These are phyloP conservation scores for Sporothrix pseudoabietina DNA, from an alignment of 2,329 filamentous ascomycete species.

Conservation along the genomic window DNA sequence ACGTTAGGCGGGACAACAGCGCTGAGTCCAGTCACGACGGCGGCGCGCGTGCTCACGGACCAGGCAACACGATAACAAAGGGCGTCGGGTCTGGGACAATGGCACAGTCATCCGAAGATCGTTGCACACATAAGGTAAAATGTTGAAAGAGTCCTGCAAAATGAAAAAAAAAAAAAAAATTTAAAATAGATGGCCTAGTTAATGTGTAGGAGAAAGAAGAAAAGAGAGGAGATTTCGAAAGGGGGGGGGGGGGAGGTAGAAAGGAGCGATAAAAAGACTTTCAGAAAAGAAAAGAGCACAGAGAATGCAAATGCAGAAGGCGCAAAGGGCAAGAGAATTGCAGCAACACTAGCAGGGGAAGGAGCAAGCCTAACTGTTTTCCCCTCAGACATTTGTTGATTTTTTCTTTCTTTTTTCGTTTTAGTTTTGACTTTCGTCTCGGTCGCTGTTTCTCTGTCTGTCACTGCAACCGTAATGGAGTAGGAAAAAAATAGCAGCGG, in stretches of 20 bases:
- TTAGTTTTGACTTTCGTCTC: background rate
- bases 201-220: background rate
- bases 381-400: background rate
- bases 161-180: no score
- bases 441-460: constrained; percentile 8
- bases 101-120: constrained; percentile 16
- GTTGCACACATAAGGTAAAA: background rate
- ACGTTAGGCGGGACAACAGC: constrained; percentile 12
- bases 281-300: background rate
- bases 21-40: constrained; percentile 22
- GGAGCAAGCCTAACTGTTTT: background rate
- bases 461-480: background rate
- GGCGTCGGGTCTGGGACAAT: background rate
- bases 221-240: background rate
- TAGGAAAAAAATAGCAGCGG: background rate
- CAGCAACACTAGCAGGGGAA: background rate
- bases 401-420: background rate
- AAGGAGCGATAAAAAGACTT: background rate
- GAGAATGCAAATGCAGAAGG: constrained; percentile 21
- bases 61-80: constrained; percentile 24
- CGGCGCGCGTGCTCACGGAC: constrained; percentile 24
- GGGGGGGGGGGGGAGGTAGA: background rate
- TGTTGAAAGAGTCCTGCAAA: background rate
- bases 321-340: background rate
- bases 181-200: background rate